These are phyloP conservation scores for Hemileccinum rubropunctum DNA, from an alignment of 768 basidiomycete genomes.

Conservation along the genomic window DNA sequence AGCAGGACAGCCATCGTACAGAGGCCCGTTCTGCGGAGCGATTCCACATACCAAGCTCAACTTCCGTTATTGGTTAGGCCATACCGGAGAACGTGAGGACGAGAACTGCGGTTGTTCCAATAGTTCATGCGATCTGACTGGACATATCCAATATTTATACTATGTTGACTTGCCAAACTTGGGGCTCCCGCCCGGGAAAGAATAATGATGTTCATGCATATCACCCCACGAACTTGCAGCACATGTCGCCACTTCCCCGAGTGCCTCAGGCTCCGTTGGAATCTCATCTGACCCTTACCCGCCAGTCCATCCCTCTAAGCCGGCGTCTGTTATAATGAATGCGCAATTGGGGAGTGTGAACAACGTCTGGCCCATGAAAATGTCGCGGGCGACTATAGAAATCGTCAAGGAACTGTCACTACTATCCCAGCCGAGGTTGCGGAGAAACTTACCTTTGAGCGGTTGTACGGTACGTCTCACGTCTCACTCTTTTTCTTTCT, in stretches of 20 bases:
- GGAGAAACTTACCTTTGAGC: conserved; percentile 71
- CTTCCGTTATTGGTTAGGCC: background rate
- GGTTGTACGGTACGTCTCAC: conserved; percentile 68
- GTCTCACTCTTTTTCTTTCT: no score
- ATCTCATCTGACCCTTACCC: conserved; percentile 57
- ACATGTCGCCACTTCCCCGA: conserved; percentile 26
- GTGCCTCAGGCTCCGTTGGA: conserved; percentile 26
- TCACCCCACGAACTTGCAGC: conserved; percentile 69
- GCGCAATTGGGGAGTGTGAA: no score
- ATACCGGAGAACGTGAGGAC: background rate
- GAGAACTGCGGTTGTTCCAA: no score
- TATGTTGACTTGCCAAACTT: no score
- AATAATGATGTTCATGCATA: no score
- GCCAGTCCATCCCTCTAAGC: conserved; percentile 69
- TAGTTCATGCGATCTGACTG: no score
- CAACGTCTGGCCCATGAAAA: no score
- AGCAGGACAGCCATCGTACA: background rate
- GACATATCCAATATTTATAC: no score
- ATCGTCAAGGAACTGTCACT: conserved; percentile 33
- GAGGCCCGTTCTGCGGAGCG: conserved; percentile 3
- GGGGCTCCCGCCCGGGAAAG: no score
- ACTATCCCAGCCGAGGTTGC: conserved; percentile 52
- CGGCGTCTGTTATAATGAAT: conserved; percentile 61
- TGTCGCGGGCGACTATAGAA: background rate
- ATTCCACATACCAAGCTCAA: background rate